Percentiles rank a stretch among this genome's conserved stretches.
These are phyloP conservation scores for Rhodofomes roseus DNA, from an alignment of 1,284 basidiomycete genomes.

Conservation along the genomic window DNA sequence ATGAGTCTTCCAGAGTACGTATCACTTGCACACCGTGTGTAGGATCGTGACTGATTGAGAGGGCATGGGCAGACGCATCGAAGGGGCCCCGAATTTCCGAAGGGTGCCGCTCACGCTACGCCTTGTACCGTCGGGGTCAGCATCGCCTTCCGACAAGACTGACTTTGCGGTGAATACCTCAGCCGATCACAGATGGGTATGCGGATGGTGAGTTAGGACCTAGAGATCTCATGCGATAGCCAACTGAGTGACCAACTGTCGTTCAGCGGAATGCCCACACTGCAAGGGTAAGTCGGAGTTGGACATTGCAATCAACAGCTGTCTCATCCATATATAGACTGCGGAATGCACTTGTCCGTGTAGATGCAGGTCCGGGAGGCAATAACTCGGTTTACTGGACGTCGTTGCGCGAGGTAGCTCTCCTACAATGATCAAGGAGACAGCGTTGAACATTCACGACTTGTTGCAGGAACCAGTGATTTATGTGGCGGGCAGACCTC, in stretches of 20 bases:
- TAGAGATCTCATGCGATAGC: no score
- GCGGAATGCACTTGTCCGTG: constrained; percentile 76
- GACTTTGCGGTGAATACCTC: constrained; percentile 36
- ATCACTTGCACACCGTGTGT: not conserved
- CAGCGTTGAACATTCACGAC: not conserved
- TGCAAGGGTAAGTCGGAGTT: constrained; percentile 63
- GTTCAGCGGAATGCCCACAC: constrained; percentile 80
- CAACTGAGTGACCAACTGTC: not conserved
- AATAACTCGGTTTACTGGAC: constrained; percentile 83
- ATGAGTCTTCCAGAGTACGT: constrained; percentile 89
- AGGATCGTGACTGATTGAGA: not conserved
- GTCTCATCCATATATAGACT: constrained; percentile 45
- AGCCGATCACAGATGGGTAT: constrained; percentile 66
- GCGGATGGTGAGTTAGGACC: constrained; percentile 66
- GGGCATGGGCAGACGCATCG: constrained; percentile 64
- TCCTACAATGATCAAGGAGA: not conserved
- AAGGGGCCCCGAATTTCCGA: constrained; percentile 92
- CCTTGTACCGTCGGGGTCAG: constrained; percentile 31
- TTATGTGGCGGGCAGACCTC: constrained; percentile 86
- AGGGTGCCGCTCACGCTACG: constrained; percentile 65
- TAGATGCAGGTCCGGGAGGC: constrained; percentile 76
- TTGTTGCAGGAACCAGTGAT: constrained; percentile 83
- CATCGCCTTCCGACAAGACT: constrained; percentile 29
- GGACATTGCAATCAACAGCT: not conserved
- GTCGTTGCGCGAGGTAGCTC: constrained; percentile 75